These are phyloP conservation scores for Pleurotus tuber-regium DNA, from an alignment of 768 basidiomycete genomes.

Conservation along the genomic window DNA sequence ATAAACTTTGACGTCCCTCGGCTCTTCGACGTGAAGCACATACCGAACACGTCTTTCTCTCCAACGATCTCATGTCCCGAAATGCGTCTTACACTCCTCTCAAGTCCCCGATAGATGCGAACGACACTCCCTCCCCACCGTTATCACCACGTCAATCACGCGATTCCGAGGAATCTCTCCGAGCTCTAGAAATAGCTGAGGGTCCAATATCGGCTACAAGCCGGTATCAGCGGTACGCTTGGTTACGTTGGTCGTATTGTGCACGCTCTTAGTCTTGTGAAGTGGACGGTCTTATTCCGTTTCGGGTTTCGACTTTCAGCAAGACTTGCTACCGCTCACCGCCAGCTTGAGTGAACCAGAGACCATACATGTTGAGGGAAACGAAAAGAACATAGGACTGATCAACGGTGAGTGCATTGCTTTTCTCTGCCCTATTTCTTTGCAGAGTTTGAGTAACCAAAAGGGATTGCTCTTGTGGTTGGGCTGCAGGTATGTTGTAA, in stretches of 20 bases:
- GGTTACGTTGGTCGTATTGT: not conserved
- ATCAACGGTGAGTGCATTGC: conserved; percentile 58
- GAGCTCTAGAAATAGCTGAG: conserved; percentile 76
- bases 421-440: not conserved
- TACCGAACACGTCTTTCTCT: too few species aligned
- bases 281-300: conserved; percentile 65
- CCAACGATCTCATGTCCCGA: conserved; percentile 5
- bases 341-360: conserved; percentile 75
- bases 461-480: conserved; percentile 84
- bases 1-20: too few species aligned
- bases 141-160: conserved; percentile 33
- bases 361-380: conserved; percentile 37
- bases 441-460: conserved; percentile 9
- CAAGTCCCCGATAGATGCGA: conserved; percentile 35
- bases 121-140: conserved; percentile 28
- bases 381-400: conserved; percentile 74
- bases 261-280: conserved; percentile 9
- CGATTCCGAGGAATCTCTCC: conserved; percentile 62
- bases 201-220: conserved; percentile 42
- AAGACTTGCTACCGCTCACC: conserved; percentile 73
- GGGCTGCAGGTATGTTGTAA: conserved; percentile 67
- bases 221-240: conserved; percentile 32
- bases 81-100: conserved; percentile 5
- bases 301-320: conserved; percentile 77
- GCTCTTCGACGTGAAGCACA: too few species aligned